A percentile compares a stretch with the other conserved stretches of the same genome.
These are phyloP conservation scores for Salix exigua DNA, from an alignment of 345 rosid genomes.

Conservation along the genomic window DNA sequence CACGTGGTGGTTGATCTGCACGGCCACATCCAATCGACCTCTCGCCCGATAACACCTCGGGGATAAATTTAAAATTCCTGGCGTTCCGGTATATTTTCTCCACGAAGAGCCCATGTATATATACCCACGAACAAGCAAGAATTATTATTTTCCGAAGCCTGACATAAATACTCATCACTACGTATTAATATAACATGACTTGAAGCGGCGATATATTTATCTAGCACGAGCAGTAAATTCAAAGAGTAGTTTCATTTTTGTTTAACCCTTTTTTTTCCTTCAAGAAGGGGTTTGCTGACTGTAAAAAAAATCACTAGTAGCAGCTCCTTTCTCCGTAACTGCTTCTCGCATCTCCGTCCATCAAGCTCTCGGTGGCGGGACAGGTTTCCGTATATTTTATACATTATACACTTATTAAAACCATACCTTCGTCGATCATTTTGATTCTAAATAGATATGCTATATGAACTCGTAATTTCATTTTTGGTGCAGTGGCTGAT, in stretches of 20 bases:
- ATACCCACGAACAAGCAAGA: neutral
- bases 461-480: neutral
- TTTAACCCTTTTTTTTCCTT: too few species aligned
- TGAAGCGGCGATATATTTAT: too few species aligned
- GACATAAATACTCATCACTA: neutral
- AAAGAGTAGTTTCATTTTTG: too few species aligned
- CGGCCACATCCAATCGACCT: neutral
- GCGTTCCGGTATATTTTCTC: neutral
- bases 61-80: too few species aligned
- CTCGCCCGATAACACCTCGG: neutral
- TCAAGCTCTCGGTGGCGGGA: constrained; percentile 70
- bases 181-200: too few species aligned
- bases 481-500: constrained; percentile 60
- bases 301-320: too few species aligned
- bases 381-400: constrained; percentile 38
- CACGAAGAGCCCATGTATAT: too few species aligned
- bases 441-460: constrained; percentile 7
- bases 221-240: too few species aligned
- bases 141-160: neutral
- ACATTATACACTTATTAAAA: neutral
- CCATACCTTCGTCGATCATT: neutral
- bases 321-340: constrained; percentile 8
- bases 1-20: neutral
- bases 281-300: too few species aligned
- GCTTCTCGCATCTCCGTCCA: constrained; percentile 54